Conservation (phyloP, 2,329 filamentous ascomycete genomes). For the Chrysoporthe austroafricana region DNA sequence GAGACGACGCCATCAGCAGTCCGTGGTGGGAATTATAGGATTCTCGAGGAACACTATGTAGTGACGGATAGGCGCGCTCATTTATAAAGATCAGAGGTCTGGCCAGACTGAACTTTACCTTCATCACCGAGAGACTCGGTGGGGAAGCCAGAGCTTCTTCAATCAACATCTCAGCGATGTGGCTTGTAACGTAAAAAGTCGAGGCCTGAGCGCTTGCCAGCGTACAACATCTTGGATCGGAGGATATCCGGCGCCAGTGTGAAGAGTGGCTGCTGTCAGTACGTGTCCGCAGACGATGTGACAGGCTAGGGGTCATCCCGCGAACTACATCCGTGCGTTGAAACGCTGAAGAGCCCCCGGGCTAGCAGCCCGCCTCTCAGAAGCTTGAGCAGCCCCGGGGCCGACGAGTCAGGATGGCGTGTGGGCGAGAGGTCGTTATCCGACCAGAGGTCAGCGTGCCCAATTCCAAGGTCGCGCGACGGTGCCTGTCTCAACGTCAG, state of each 20-base stretch:
- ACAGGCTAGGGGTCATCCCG: constrained; percentile 9
- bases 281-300: neutral
- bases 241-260: neutral
- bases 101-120: neutral
- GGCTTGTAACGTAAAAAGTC: neutral
- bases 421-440: neutral
- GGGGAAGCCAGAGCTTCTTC: neutral
- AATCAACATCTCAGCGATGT: neutral
- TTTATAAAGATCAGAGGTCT: neutral
- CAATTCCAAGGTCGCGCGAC: neutral
- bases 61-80: neutral
- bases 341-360: constrained; percentile 4
- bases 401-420: neutral
- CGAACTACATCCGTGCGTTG: constrained; percentile 15
- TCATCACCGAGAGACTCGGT: neutral
- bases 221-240: too few species aligned
- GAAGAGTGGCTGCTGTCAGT: neutral
- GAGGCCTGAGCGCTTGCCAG: neutral
- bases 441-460: neutral
- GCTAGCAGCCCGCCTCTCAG: neutral
- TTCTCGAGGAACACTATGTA: neutral
- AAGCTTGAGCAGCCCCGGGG: neutral
- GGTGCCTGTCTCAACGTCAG: neutral
- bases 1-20: too few species aligned
- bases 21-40: neutral